A percentile compares a stretch with the other conserved stretches of the same genome.
phyloP scores from a whole-genome alignment of 306 rosid genomes.

The Acacia crassicarpa region DNA sequence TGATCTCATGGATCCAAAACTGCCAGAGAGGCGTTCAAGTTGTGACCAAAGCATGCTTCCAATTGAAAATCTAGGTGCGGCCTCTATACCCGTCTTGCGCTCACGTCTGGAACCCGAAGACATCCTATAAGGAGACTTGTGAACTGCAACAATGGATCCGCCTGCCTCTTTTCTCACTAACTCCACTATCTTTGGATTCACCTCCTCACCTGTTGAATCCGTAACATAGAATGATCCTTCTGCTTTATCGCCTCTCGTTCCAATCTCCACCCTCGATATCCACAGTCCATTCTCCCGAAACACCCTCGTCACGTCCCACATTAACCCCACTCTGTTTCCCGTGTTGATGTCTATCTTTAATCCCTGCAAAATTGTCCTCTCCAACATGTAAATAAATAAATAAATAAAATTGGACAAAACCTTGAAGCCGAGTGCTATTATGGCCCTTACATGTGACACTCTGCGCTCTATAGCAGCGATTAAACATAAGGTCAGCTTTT shows the following conservation, averaged over 20 bases:
- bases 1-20: conserved; percentile 51
- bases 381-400: background rate
- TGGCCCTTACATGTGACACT: conserved; percentile 60
- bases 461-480: conserved; percentile 87
- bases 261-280: conserved; percentile 58
- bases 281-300: conserved; percentile 74
- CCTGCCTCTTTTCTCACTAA: conserved; percentile 58
- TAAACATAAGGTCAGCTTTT: conserved; percentile 54
- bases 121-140: conserved; percentile 45
- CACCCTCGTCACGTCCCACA: conserved; percentile 63
- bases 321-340: conserved; percentile 57
- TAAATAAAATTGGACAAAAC: background rate
- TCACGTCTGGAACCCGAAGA: conserved; percentile 23
- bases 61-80: conserved; percentile 48
- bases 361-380: conserved; percentile 45
- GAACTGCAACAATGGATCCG: conserved; percentile 53
- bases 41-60: conserved; percentile 81
- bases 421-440: conserved; percentile 4
- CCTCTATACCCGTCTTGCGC: conserved; percentile 11
- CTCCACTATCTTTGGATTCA: conserved; percentile 50
- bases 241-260: conserved; percentile 51
- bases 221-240: conserved; percentile 73
- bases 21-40: conserved; percentile 63
- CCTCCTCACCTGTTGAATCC: conserved; percentile 57
- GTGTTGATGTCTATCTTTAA: conserved; percentile 60